Evolutionary conservation across 2,329 filamentous ascomycete genomes (phyloP).

Genomic region (Diaporthe ampelina): DNA sequence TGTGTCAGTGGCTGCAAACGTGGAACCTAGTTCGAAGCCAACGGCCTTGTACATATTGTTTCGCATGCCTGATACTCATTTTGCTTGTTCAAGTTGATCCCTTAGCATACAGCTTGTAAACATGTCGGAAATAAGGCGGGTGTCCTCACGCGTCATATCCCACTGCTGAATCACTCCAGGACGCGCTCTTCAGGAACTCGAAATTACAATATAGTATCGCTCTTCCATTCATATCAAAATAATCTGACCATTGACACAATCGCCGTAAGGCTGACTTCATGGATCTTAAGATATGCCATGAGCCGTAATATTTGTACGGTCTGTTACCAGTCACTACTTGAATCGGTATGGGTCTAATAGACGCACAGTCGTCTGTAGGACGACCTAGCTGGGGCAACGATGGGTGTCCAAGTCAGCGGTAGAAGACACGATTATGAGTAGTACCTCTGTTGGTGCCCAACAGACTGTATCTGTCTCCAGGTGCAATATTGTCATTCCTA

Average conservation of each 20-base stretch:
- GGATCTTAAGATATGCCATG: not conserved
- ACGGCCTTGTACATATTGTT: conserved; percentile 16
- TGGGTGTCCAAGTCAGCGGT: not conserved
- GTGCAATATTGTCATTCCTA: not conserved
- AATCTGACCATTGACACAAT: not conserved
- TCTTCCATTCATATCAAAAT: not conserved
- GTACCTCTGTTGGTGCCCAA: not conserved
- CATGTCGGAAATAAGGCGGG: not conserved
- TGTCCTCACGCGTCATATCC: not conserved
- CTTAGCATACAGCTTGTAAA: not conserved
- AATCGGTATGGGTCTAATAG: not conserved
- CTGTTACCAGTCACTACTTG: not conserved
- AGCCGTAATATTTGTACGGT: not conserved
- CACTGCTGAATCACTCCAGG: too few relatives aligned
- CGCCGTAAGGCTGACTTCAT: not conserved
- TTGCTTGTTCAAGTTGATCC: not conserved
- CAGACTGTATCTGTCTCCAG: not conserved
- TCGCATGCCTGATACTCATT: not conserved
- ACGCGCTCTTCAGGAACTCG: too few relatives aligned
- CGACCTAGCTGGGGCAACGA: not conserved
- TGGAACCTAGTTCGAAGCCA: conserved; percentile 10
- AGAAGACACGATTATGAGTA: not conserved
- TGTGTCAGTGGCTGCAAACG: conserved; percentile 5
- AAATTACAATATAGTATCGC: too few relatives aligned
- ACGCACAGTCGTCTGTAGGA: not conserved